phyloP scores from a whole-genome alignment of 1,139 yeast genomes.

The Suhomyces bolitotheri region DNA sequence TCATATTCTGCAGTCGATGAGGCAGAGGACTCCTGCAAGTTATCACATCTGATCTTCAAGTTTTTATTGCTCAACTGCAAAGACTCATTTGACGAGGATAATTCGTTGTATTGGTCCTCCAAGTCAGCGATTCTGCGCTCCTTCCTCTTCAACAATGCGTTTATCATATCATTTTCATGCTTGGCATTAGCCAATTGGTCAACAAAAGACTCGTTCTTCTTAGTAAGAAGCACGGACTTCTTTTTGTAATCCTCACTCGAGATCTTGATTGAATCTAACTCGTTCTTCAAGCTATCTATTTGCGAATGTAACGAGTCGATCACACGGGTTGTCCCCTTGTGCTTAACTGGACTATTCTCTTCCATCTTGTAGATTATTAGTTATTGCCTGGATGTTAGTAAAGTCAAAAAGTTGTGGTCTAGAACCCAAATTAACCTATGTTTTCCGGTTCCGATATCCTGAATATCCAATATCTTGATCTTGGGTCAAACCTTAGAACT shows the following conservation, averaged over 20 bases:
- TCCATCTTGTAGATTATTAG: conserved; percentile 9
- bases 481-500: background rate
- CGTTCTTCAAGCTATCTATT: conserved; percentile 52
- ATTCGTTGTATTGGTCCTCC: conserved; percentile 54
- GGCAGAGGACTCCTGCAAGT: conserved; percentile 49
- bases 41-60: conserved; percentile 50
- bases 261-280: conserved; percentile 45
- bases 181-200: conserved; percentile 70
- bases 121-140: conserved; percentile 63
- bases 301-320: conserved; percentile 59
- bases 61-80: conserved; percentile 49
- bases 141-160: conserved; percentile 61
- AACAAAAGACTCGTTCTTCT: conserved; percentile 57
- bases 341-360: conserved; percentile 14
- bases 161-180: conserved; percentile 69
- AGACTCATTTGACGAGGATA: conserved; percentile 45
- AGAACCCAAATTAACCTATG: too few relatives aligned
- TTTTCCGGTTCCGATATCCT: too few relatives aligned
- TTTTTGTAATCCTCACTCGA: conserved; percentile 45
- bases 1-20: conserved; percentile 54
- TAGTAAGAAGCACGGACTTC: conserved; percentile 47
- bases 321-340: conserved; percentile 39
- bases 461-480: background rate
- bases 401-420: too few relatives aligned
- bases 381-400: conserved; percentile 3